Base-by-base conservation (phyloP, 805 yeast genomes). In the Suhomyces pyralidae region DNA sequence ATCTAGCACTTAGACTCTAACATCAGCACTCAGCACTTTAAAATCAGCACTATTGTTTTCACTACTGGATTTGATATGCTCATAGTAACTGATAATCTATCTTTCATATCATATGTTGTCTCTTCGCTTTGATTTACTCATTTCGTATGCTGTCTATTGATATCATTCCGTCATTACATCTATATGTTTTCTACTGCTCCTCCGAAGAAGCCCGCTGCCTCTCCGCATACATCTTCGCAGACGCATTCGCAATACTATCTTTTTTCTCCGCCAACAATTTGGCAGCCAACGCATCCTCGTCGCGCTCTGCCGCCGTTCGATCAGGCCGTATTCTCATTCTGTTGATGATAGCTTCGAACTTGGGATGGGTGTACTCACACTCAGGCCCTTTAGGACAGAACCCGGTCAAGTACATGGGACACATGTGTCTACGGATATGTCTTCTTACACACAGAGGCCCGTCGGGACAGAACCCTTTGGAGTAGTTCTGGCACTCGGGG, bases 401-500 rank as follows among this genome's bases (percentile, higher is more conserved):
- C 1, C 99, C 99, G 0, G 92, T 83, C 50, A 94, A 65, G 68
- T 82, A 94, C 50, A 85, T 73, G 15, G 87, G 92, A 70, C 99
- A 94, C 52, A 88, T 65, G 7, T 81, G 79, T 60, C 85, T 85
- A 54, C 91, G 76, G 7, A 89, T 80, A 64, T 94, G 99, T 59
- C 96, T 80, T 59, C 84, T 84, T 10, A 82, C 78, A 69, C 99
- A 94, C 22, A 78, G 77, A 8, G 97, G 96, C 0, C 99, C 99
- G 59, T 85, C 88, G 9, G 90, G 88, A 71, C 99, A 94, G 66
- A 90, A 94, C 0, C 99, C 99, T 60, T 81, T 76, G 48, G 86
- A 85, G 66, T 92, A 94, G 61, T 86, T 85, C 49, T 79, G 80
- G 64, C 99, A 94, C 54, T 86, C 88, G 0, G 97, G 96, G n/a